Base-by-base conservation (phyloP, 1,284 basidiomycete genomes). In the Ceratobasidium sp. region DNA sequence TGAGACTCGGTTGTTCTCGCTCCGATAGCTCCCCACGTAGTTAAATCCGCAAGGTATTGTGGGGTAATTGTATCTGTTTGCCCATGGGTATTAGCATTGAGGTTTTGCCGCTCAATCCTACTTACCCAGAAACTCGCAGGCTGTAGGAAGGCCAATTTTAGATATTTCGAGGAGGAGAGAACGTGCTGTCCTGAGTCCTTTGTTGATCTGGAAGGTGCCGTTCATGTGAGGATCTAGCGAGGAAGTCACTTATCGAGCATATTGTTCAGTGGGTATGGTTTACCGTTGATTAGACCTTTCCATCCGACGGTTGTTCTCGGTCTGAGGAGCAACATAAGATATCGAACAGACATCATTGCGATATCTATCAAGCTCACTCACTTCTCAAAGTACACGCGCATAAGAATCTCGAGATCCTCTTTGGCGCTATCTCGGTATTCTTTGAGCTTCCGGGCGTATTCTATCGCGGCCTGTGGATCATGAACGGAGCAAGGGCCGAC, bases 301-400 rank as follows among this genome's bases (percentile, higher is more conserved):
- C 96, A 98, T 20, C 96, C 96, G 64, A 98, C 91, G 0, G 96
- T 98, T 12, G 96, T 98, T 49, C 96, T 85, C 0, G 95, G 95
- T 75, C 80, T 53, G 42, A 64, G 25, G 25, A 42, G 42, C 45
- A 12, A 58, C 22, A 15, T 47, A 4, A 38, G 4, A 15, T 32
- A 29, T 22, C 1, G 40, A 45, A 55, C 22, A 54, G 32, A 29
- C 27, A 60, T 34, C 35, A 65, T 4, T n/a, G 64, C 17, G 15
- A 42, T 38, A 34, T 55, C 15, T 10, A 29, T 40, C 35, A 7
- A 42, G 17, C 15, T 15, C 25, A 73, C 78, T 69, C 52, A 80
- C 81, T 96, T 96, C 77, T 96, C 94, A 77, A 96, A 97, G 82
- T 97, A 97, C 74, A 96, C 94, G 49, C 94, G 89, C 96, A 98